Percentiles rank a stretch among this genome's conserved stretches.
These are phyloP conservation scores for Botrytis fabae DNA, from an alignment of 2,329 filamentous ascomycete species.

Conservation along the genomic window DNA sequence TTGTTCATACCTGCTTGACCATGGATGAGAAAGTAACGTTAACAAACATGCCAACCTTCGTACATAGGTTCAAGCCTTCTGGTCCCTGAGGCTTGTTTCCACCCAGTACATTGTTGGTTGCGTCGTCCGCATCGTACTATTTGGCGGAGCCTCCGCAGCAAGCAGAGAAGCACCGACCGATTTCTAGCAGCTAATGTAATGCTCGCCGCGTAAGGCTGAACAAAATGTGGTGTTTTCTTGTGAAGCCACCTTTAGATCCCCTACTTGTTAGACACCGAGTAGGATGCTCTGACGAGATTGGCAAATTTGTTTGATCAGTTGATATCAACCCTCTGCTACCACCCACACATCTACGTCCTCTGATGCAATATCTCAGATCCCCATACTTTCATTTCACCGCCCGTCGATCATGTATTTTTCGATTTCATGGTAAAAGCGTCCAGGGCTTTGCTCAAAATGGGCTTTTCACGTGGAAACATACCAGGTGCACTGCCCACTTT, in stretches of 20 bases:
- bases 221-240: neutral
- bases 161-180: slow-evolving; percentile 3
- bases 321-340: slow-evolving; percentile 8
- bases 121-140: slow-evolving; percentile 1
- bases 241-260: slow-evolving; percentile 13
- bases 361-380: slow-evolving; percentile 9
- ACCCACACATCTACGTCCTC: slow-evolving; percentile 9
- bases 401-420: neutral
- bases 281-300: neutral
- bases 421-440: neutral
- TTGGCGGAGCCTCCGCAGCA: neutral
- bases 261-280: slow-evolving; percentile 11
- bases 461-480: neutral
- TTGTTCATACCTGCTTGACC: neutral
- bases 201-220: slow-evolving; percentile 18
- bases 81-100: slow-evolving; percentile 10
- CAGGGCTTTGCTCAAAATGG: neutral
- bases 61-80: slow-evolving; percentile 6
- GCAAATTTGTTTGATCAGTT: neutral
- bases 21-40: slow-evolving; percentile 21
- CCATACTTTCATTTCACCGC: slow-evolving; percentile 19
- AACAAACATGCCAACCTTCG: slow-evolving; percentile 10
- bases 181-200: neutral
- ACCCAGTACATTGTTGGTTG: neutral
- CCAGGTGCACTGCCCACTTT: neutral